Conservation (phyloP, 805 yeast genomes). For the Hanseniaspora occidentalis region DNA sequence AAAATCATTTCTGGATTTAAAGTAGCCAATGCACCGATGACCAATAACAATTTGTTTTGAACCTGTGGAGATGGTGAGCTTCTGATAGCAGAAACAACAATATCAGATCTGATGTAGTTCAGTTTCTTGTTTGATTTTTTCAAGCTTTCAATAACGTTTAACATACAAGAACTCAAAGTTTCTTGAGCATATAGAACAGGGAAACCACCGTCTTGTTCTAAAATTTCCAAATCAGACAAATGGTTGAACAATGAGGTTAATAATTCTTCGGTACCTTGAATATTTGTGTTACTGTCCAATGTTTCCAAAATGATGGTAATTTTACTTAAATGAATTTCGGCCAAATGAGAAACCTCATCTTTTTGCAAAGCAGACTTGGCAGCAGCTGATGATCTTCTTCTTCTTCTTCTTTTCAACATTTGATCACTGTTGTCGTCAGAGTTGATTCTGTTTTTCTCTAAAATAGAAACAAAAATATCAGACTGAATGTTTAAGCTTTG, state of each 20-base stretch:
- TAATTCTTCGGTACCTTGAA: slow-evolving; percentile 28
- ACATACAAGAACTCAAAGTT: slow-evolving; percentile 76
- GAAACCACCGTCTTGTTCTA: slow-evolving; percentile 82
- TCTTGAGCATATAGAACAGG: slow-evolving; percentile 91
- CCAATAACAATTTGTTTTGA: slow-evolving; percentile 75
- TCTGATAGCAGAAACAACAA: slow-evolving; percentile 81
- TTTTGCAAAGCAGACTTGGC: slow-evolving; percentile 61
- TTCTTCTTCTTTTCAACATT: slow-evolving; percentile 61
- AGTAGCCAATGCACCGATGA: slow-evolving; percentile 77
- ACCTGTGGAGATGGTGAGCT: slow-evolving; percentile 87
- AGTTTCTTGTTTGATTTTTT: slow-evolving; percentile 39
- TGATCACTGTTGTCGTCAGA: slow-evolving; percentile 27
- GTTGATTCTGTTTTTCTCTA: slow-evolving; percentile 48
- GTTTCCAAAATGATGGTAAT: slow-evolving; percentile 72
- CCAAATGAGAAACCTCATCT: slow-evolving; percentile 59
- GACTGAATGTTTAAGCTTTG: slow-evolving; percentile 43
- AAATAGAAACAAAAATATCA: slow-evolving; percentile 43
- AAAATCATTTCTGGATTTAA: slow-evolving; percentile 83
- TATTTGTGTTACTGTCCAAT: slow-evolving; percentile 35
- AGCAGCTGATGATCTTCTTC: slow-evolving; percentile 67
- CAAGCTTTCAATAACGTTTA: slow-evolving; percentile 48
- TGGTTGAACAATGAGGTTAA: slow-evolving; percentile 44
- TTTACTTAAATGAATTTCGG: slow-evolving; percentile 65
- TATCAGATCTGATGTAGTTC: slow-evolving; percentile 70
- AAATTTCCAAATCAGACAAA: slow-evolving; percentile 63